Conservation (phyloP, 2,329 filamentous ascomycete genomes). For the Fusarium floridanum region DNA sequence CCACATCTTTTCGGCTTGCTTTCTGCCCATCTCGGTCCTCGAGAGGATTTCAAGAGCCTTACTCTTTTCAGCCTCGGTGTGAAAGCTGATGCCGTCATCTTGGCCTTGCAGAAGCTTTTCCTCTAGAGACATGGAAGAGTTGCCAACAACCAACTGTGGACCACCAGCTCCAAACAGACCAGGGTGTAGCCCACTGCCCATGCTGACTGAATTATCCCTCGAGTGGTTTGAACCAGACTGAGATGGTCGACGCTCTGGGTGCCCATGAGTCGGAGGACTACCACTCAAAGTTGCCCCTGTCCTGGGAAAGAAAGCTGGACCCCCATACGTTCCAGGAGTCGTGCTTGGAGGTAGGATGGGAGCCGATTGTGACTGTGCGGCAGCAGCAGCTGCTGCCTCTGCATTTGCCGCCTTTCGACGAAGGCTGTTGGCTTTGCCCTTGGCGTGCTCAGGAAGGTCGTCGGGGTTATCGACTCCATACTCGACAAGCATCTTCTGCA, state of each 20-base stretch:
- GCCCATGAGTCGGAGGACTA: constrained; percentile 45
- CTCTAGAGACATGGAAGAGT: constrained; percentile 60
- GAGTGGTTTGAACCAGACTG: constrained; percentile 45
- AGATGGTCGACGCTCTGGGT: constrained; percentile 45
- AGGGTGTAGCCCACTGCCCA: constrained; percentile 57
- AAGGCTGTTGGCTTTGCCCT: constrained; percentile 80
- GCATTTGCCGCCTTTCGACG: constrained; percentile 78
- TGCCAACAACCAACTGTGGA: constrained; percentile 57
- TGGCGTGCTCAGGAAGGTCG: constrained; percentile 85
- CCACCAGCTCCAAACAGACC: constrained; percentile 59
- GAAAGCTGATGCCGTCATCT: constrained; percentile 60
- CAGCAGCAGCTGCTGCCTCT: constrained; percentile 61
- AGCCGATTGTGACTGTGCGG: constrained; percentile 36
- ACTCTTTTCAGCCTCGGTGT: constrained; percentile 60
- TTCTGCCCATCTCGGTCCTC: constrained; percentile 64
- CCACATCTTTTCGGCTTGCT: constrained; percentile 64
- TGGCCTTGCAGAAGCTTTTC: constrained; percentile 64
- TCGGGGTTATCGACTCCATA: constrained; percentile 92
- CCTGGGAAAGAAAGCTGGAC: constrained; percentile 44
- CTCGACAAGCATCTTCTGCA: constrained; percentile 93
- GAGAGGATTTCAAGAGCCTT: constrained; percentile 67
- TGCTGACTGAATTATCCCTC: constrained; percentile 56
- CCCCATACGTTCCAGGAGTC: constrained; percentile 42
- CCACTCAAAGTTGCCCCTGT: constrained; percentile 30
- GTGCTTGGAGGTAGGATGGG: constrained; percentile 37